Conservation (phyloP, 768 basidiomycete genomes). For the Leccinum truebloodii region DNA sequence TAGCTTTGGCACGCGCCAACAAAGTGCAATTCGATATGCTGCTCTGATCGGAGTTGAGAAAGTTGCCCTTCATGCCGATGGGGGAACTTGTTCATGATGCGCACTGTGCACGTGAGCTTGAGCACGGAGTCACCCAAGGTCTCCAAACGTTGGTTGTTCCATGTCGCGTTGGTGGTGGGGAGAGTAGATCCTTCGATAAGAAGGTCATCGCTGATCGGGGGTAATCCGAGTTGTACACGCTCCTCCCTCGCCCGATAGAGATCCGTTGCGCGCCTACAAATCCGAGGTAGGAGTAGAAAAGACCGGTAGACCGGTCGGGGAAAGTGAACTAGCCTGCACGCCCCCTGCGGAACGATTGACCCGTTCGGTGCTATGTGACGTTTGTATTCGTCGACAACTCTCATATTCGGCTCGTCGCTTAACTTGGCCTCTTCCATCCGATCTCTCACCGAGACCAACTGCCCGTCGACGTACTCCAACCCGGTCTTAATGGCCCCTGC, state of each 20-base stretch:
- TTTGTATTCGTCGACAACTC: slow-evolving; percentile 28
- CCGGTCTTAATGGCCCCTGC: slow-evolving; percentile 73
- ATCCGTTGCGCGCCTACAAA: slow-evolving; percentile 67
- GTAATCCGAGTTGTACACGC: slow-evolving; percentile 57
- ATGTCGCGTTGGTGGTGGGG: slow-evolving; percentile 61
- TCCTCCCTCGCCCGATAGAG: slow-evolving; percentile 58
- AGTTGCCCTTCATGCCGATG: slow-evolving; percentile 85
- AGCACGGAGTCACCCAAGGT: slow-evolving; percentile 84
- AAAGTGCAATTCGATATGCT: slow-evolving; percentile 64
- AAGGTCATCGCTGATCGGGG: slow-evolving; percentile 54
- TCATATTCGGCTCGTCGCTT: slow-evolving; percentile 38
- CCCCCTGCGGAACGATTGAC: slow-evolving; percentile 42
- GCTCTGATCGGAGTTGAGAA: slow-evolving; percentile 56
- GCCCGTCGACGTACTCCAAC: slow-evolving; percentile 85
- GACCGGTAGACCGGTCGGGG: slow-evolving; percentile 49
- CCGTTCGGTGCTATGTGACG: slow-evolving; percentile 27
- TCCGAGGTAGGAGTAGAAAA: slow-evolving; percentile 61
- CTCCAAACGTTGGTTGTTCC: slow-evolving; percentile 84
- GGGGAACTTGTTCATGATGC: slow-evolving; percentile 75
- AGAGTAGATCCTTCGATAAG: slow-evolving; percentile 77
- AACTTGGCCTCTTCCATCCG: slow-evolving; percentile 66
- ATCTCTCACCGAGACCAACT: slow-evolving; percentile 86
- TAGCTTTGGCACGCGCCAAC: slow-evolving; percentile 62
- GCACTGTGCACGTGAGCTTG: slow-evolving; percentile 72
- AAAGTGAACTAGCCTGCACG: slow-evolving; percentile 56